These are phyloP conservation scores for Saccharum officinarum DNA, from an alignment of 176 grass and related monocot genomes.

Conservation along the genomic window DNA sequence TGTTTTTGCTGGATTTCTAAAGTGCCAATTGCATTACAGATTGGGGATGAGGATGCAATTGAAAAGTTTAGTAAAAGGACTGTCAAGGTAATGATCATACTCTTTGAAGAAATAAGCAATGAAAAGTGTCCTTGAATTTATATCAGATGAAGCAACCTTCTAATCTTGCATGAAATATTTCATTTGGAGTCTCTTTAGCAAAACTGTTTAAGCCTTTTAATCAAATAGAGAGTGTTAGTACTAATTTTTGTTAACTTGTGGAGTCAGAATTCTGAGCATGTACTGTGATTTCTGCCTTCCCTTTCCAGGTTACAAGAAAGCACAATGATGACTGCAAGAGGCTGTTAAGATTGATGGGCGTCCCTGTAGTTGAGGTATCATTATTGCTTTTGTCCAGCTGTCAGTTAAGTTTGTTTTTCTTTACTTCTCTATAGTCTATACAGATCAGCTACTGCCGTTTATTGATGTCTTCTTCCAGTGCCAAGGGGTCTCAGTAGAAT, in stretches of 20 bases:
- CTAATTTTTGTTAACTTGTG: not conserved
- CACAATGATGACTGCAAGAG: slow-evolving; percentile 90
- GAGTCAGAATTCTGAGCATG: not conserved
- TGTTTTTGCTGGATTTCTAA: slow-evolving; percentile 32
- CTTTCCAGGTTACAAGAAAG: slow-evolving; percentile 61
- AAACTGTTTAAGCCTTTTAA: not conserved
- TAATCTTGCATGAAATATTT: not conserved
- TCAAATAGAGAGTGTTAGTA: not conserved
- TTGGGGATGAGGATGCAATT: slow-evolving; percentile 69
- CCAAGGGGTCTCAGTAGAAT: not conserved
- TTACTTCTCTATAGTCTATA: not conserved
- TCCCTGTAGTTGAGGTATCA: slow-evolving; percentile 81
- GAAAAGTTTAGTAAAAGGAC: slow-evolving; percentile 97
- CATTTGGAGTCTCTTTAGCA: not conserved
- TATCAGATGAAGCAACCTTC: slow-evolving; percentile 16
- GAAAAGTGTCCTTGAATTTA: not conserved
- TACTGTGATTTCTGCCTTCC: not conserved
- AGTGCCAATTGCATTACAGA: slow-evolving; percentile 52
- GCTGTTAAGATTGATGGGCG: slow-evolving; percentile 81
- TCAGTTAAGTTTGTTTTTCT: slow-evolving; percentile 17
- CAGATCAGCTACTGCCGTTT: slow-evolving; percentile 3
- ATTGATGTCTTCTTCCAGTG: slow-evolving; percentile 22
- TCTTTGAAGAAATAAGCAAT: slow-evolving; percentile 25
- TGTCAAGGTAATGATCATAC: slow-evolving; percentile 57
- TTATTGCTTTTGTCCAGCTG: slow-evolving; percentile 6